These are phyloP conservation scores for Corynespora cassiicola DNA, from an alignment of 2,329 filamentous ascomycete species.

Conservation along the genomic window DNA sequence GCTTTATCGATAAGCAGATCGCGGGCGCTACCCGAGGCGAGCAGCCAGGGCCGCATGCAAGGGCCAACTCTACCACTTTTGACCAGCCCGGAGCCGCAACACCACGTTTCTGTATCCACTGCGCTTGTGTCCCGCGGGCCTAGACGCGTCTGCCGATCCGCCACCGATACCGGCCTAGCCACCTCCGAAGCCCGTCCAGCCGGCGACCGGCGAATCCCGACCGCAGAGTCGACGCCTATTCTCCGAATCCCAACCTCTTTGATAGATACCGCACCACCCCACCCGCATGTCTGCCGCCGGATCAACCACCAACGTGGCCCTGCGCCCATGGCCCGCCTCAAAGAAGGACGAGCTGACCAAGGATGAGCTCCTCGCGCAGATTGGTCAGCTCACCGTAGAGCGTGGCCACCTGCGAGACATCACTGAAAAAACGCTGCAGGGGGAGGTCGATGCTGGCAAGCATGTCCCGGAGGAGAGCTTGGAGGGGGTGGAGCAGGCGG, in stretches of 20 bases:
- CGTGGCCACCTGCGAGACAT: slow-evolving; percentile 83
- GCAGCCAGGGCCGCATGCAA: slow-evolving; percentile 2
- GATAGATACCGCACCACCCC: slow-evolving; percentile 1
- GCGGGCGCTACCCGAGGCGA: slow-evolving; percentile 10
- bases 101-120: too few relatives aligned
- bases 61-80: background rate
- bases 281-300: slow-evolving; percentile 30
- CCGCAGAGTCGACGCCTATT: background rate
- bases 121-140: too few relatives aligned
- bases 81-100: background rate
- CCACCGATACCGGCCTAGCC: too few relatives aligned
- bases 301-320: slow-evolving; percentile 56
- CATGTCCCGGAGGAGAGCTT: slow-evolving; percentile 49
- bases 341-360: slow-evolving; percentile 60
- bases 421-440: slow-evolving; percentile 73
- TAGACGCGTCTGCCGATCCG: too few relatives aligned
- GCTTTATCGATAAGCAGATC: slow-evolving; percentile 29
- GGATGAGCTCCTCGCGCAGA: slow-evolving; percentile 69
- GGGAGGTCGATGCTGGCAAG: slow-evolving; percentile 65
- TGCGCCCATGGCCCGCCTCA: slow-evolving; percentile 67
- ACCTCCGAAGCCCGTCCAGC: too few relatives aligned
- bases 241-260: background rate
- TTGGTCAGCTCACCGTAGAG: slow-evolving; percentile 78
- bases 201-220: too few relatives aligned
- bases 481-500: slow-evolving; percentile 55